Conservation (phyloP, 371 early-diverging fungal species). For the Lichtheimia ramosa region DNA sequence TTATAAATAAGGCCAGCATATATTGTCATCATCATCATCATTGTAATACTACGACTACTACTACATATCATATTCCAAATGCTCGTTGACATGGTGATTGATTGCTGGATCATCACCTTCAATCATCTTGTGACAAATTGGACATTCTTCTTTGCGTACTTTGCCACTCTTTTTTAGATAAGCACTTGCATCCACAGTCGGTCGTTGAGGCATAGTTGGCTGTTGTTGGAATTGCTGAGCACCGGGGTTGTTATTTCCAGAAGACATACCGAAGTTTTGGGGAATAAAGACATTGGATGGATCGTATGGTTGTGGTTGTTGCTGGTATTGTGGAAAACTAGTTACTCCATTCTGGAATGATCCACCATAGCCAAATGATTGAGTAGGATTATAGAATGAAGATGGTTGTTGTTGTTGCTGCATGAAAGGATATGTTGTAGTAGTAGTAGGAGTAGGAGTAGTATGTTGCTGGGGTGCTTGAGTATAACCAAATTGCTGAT, state of each 20-base stretch:
- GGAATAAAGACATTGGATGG: conserved; percentile 32
- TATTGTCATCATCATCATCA: no score
- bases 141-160: conserved; percentile 44
- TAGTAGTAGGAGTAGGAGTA: conserved; percentile 1
- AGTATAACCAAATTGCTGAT: no score
- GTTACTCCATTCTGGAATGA: conserved; percentile 12
- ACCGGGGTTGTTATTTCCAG: conserved; percentile 10
- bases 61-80: conserved; percentile 21
- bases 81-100: conserved; percentile 53
- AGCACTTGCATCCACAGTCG: conserved; percentile 38
- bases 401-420: conserved; percentile 11
- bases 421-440: conserved; percentile 5
- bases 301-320: conserved; percentile 16
- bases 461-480: background rate
- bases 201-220: conserved; percentile 25
- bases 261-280: conserved; percentile 31
- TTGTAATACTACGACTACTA: no score
- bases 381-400: background rate
- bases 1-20: no score
- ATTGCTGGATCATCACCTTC: conserved; percentile 53
- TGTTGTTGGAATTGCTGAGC: conserved; percentile 11
- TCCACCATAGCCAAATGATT: no score
- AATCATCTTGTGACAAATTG: conserved; percentile 43
- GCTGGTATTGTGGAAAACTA: conserved; percentile 9
- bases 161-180: conserved; percentile 28